Percentiles rank a stretch among this genome's conserved stretches.
These are phyloP conservation scores for Colletotrichum destructivum DNA, from an alignment of 2,329 filamentous ascomycete species.

Conservation along the genomic window DNA sequence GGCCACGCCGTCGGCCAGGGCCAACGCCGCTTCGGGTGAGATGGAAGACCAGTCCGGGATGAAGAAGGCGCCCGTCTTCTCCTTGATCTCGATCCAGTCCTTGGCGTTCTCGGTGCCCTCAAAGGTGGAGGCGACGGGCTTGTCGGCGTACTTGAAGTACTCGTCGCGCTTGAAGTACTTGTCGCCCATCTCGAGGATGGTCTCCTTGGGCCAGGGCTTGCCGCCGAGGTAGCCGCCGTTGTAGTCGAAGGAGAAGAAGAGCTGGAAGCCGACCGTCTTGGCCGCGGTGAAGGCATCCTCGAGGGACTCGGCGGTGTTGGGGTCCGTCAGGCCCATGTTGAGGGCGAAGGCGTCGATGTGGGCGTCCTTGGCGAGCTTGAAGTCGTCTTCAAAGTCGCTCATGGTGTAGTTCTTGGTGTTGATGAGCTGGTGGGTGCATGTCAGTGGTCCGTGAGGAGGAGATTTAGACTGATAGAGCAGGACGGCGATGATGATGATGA, in stretches of 20 bases:
- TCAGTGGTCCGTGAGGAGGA: constrained; percentile 1
- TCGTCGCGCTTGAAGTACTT: constrained; percentile 33
- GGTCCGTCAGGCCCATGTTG: constrained; percentile 38
- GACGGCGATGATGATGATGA: background rate
- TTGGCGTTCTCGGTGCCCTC: constrained; percentile 58
- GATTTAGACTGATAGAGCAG: background rate
- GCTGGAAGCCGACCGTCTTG: constrained; percentile 46
- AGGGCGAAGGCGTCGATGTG: constrained; percentile 52
- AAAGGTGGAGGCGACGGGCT: constrained; percentile 59
- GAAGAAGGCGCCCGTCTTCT: constrained; percentile 56
- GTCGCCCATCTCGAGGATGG: constrained; percentile 30
- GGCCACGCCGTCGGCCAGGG: constrained; percentile 39
- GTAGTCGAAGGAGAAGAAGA: constrained; percentile 54
- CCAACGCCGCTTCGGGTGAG: constrained; percentile 48
- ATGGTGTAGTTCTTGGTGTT: constrained; percentile 48
- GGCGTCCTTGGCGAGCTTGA: constrained; percentile 59
- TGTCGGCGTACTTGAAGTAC: constrained; percentile 46
- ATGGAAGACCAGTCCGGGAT: constrained; percentile 62
- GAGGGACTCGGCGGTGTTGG: constrained; percentile 26
- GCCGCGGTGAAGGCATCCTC: constrained; percentile 39
- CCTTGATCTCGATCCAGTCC: constrained; percentile 62
- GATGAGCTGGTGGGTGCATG: constrained; percentile 15
- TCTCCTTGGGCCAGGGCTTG: constrained; percentile 42
- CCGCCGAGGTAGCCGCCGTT: constrained; percentile 43
- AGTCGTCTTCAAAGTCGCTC: constrained; percentile 63